Evolutionary conservation across 2,329 filamentous ascomycete genomes (phyloP), one percentile per base, ranked within the genome.

Genomic region (Colletotrichum spinosum): DNA sequence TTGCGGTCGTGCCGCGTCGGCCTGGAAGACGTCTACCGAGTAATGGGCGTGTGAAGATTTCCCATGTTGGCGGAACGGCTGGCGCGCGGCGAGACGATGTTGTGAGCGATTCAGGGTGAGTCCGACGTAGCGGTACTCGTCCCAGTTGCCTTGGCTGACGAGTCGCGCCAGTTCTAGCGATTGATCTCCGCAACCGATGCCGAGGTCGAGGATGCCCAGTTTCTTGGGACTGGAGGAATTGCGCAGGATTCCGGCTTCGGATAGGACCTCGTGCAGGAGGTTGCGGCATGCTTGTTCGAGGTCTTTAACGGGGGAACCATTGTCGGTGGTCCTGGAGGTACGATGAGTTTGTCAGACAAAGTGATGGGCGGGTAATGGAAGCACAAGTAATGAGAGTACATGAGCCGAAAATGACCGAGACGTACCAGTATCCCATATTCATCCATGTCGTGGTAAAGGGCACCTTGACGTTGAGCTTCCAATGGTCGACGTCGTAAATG

Each of bases 361-460:
- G n/a, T 7, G 3, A 33, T 33, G 17, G 6, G 56, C 38, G 13
- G 13, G 38, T 41, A 41, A 33, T 12, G 4, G 2, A 6, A 35
- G 8, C 9, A 44, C 12, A 15, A 15, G 13, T 33, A 44, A 45
- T 46, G n/a, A 11, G 25, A 17, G n/a, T 7, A 15, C 8, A 41
- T 35, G 50, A 13, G 9, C 8, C 37, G 34, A 8, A 44, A 8
- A 15, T n/a, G 10, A 41, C 10, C 48, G 9, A 44, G 2, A 77
- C 82, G 71, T 81, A 82, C 86, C 86, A 89, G 65, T 85, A 88
- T 0, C 86, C 86, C 75, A 88, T 82, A 61, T 88, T 88, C 85
- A 88, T 88, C 86, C 86, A 89, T 85, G 88, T 86, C n/a, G 79
- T 80, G 6, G 72, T 70, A 2, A 81, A 75, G 1, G 82, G 81